phyloP scores from a whole-genome alignment of 768 basidiomycete genomes.

The Mycena rebaudengoi region DNA sequence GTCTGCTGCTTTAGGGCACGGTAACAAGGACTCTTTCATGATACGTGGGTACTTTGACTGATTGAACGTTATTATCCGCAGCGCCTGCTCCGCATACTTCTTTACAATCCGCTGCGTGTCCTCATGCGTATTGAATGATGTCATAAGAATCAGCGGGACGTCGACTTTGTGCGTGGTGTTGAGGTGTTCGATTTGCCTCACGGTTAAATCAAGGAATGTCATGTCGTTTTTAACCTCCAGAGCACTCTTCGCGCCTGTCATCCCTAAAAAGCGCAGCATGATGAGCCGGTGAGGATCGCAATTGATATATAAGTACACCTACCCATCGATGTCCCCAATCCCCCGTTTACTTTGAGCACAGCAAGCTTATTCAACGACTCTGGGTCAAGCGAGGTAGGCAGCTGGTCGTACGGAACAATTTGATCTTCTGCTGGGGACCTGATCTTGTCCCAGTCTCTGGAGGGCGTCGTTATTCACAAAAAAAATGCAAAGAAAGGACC shows the following conservation, averaged over 20 bases:
- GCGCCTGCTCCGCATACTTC: slow-evolving; percentile 93
- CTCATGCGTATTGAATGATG: slow-evolving; percentile 97
- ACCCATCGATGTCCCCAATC: slow-evolving; percentile 92
- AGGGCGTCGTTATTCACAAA: too few species aligned
- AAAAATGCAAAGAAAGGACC: slow-evolving; percentile 37
- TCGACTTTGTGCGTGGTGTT: slow-evolving; percentile 85
- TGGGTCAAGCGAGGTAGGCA: slow-evolving; percentile 64
- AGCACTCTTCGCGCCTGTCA: slow-evolving; percentile 89
- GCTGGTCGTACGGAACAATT: slow-evolving; percentile 81
- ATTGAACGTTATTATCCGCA: slow-evolving; percentile 91
- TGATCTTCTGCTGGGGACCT: slow-evolving; percentile 85
- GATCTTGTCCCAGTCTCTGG: slow-evolving; percentile 90
- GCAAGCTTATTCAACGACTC: slow-evolving; percentile 89
- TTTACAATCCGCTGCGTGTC: slow-evolving; percentile 96
- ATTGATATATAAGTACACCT: slow-evolving; percentile 25
- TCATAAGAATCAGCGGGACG: slow-evolving; percentile 97
- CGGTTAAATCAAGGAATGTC: slow-evolving; percentile 95
- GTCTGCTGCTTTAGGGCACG: slow-evolving; percentile 77
- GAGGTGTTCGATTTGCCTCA: slow-evolving; percentile 94
- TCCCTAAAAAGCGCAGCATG: too few species aligned
- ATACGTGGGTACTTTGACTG: slow-evolving; percentile 96
- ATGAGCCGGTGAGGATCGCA: too few species aligned
- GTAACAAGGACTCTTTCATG: slow-evolving; percentile 88
- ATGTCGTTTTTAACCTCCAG: slow-evolving; percentile 97
- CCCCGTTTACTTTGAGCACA: slow-evolving; percentile 94